These are phyloP conservation scores for Albophoma yamanashiensis DNA, from an alignment of 2,329 filamentous ascomycete genomes.

Conservation along the genomic window DNA sequence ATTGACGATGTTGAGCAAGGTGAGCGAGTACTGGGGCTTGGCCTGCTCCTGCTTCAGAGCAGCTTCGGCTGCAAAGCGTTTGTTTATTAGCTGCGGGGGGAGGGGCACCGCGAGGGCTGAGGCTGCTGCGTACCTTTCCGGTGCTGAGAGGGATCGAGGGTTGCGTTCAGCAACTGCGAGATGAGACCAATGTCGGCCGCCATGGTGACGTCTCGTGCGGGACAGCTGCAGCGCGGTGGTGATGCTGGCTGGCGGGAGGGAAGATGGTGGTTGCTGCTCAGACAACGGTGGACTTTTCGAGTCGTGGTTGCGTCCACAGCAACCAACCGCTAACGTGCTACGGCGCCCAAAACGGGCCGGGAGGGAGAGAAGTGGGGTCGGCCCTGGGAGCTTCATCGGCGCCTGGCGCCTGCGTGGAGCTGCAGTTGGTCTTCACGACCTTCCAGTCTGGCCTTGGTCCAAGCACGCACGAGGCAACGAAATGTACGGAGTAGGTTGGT, in stretches of 20 bases:
- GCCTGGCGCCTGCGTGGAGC: too few relatives aligned
- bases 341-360: background rate
- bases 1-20: slow-evolving; percentile 82
- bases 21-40: slow-evolving; percentile 79
- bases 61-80: slow-evolving; percentile 56
- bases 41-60: slow-evolving; percentile 68
- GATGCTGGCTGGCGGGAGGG: slow-evolving; percentile 3
- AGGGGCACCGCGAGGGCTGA: slow-evolving; percentile 9
- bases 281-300: background rate
- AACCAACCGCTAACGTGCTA: background rate
- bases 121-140: slow-evolving; percentile 61
- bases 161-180: slow-evolving; percentile 80
- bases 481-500: too few relatives aligned
- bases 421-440: background rate
- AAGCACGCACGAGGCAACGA: too few relatives aligned
- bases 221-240: slow-evolving; percentile 10
- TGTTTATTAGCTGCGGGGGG: slow-evolving; percentile 24
- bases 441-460: background rate
- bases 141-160: slow-evolving; percentile 76
- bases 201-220: slow-evolving; percentile 30
- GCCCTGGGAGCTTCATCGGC: background rate
- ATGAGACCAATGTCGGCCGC: slow-evolving; percentile 48
- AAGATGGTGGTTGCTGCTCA: background rate
- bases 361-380: background rate
- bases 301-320: background rate